Conservation (phyloP, 1,284 basidiomycete species). For the Coriolopsis trogii region DNA sequence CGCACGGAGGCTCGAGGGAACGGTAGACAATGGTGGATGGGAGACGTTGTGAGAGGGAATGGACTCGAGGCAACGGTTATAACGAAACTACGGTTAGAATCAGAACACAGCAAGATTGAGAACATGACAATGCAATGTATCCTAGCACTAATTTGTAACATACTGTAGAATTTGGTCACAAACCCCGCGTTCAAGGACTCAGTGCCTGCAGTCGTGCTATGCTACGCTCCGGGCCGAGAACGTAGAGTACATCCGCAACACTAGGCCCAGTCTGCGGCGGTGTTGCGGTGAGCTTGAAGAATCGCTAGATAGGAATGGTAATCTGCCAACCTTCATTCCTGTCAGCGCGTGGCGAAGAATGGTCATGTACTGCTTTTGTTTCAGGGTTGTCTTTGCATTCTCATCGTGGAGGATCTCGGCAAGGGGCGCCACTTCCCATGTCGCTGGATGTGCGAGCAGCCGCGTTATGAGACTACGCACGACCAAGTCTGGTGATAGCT, state of each 20-base stretch:
- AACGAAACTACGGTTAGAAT: no score
- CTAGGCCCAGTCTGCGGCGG: conserved; percentile 49
- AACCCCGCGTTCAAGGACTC: not conserved
- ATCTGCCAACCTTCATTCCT: conserved; percentile 65
- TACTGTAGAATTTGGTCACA: no score
- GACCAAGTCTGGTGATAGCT: conserved; percentile 15
- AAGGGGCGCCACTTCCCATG: conserved; percentile 35
- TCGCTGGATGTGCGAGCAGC: conserved; percentile 3
- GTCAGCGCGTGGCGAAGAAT: conserved; percentile 78
- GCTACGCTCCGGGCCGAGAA: conserved; percentile 43
- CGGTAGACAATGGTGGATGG: conserved; percentile 93
- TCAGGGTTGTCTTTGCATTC: conserved; percentile 42
- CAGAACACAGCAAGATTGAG: conserved; percentile 2
- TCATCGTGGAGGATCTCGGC: conserved; percentile 50
- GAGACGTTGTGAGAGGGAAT: conserved; percentile 70
- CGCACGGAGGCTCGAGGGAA: conserved; percentile 86
- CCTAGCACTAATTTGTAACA: conserved; percentile 2
- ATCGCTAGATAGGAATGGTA: not conserved
- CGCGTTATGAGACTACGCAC: conserved; percentile 16
- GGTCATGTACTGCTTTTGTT: conserved; percentile 66
- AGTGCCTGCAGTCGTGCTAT: conserved; percentile 32
- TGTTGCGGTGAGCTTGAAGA: not conserved
- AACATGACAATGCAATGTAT: conserved; percentile 2
- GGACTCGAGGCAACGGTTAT: no score
- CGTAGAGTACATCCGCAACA: conserved; percentile 45